Evolutionary conservation across 139 green algal species (phyloP).

Genomic region (Coccomyxa sp.): DNA sequence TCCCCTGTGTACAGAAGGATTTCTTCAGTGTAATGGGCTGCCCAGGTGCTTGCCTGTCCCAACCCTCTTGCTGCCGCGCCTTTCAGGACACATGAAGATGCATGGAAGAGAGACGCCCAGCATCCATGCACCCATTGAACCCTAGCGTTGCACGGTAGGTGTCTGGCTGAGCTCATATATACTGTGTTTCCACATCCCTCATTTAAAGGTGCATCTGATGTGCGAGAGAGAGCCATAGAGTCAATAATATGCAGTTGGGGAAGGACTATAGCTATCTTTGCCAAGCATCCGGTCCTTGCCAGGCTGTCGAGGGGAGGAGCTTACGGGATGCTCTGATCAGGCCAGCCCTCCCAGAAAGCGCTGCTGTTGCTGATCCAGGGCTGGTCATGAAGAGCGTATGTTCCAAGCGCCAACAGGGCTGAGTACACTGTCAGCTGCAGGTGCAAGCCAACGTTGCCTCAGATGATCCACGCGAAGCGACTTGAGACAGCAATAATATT

Average conservation of each 20-base stretch:
- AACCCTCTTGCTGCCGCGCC: not conserved
- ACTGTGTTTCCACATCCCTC: not conserved
- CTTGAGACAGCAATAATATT: not conserved
- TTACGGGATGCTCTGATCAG: conserved; percentile 45
- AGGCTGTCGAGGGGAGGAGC: conserved; percentile 4
- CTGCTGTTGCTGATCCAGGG: conserved; percentile 36
- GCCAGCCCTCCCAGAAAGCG: conserved; percentile 50
- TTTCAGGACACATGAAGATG: not conserved
- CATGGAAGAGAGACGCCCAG: not conserved
- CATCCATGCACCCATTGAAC: not conserved
- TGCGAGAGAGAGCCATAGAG: not conserved
- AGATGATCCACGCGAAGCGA: not conserved
- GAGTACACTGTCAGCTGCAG: conserved; percentile 29
- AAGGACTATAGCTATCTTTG: not conserved
- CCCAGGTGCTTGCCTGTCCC: not conserved
- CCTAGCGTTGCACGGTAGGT: not conserved
- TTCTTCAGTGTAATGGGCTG: not conserved
- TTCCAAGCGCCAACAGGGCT: conserved; percentile 16
- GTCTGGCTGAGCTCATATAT: not conserved
- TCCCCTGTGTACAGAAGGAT: conserved; percentile 17
- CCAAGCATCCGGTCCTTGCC: not conserved
- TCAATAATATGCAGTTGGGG: not conserved
- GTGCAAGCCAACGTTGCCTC: not conserved
- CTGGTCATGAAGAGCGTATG: conserved; percentile 21
- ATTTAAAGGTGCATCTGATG: not conserved